Evolutionary conservation across 371 early-diverging fungal species (phyloP), one percentile per base, ranked within the genome.

Genomic region (Circinella minor): DNA sequence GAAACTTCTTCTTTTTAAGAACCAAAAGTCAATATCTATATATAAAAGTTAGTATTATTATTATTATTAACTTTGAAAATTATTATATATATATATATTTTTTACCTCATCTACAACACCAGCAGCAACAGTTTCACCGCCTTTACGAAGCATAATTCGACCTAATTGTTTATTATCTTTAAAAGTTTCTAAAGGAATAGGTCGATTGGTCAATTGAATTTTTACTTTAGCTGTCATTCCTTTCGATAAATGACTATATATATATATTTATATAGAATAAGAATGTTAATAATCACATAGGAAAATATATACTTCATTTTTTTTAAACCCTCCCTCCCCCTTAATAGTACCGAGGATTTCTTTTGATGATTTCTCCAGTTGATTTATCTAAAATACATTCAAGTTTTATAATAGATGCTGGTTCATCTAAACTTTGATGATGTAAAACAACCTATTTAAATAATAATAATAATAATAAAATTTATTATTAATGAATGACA

Each of bases 61-160:
- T 61, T 36, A 46, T 55, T 10, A 55, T 20, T n/a, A 1, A 55
- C n/a, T 55, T 55, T 11, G 18, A 11, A 20, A 14, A 18, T 27
- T 27, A 27, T 27, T 43, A 55, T 11, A 5, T n/a, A n/a, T 27
- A 54, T 3, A 55, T 48, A 8, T 7, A n/a, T 61, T 27, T n/a
- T 63, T 79, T 75, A 91, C 84, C 63, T 86, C 78, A 15, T 79
- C 88, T 4, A 94, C 94, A 54, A 98, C 91, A 15, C 99, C 99
- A 9, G 96, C 96, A 8, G 98, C 98, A 14, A 98, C 89, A 0
- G 97, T 96, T 67, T 92, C 89, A 20, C 94, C 92, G 27, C 89
- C 92, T 70, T 89, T 90, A 57, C 98, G 88, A 63, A 99, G 79
- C 88, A 93, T 92, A 68, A 99, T 82, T 17, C 99, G 86, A 1